Evolutionary conservation across 1,284 basidiomycete species (phyloP).

Genomic region (Sanghuangporus sanghuang): DNA sequence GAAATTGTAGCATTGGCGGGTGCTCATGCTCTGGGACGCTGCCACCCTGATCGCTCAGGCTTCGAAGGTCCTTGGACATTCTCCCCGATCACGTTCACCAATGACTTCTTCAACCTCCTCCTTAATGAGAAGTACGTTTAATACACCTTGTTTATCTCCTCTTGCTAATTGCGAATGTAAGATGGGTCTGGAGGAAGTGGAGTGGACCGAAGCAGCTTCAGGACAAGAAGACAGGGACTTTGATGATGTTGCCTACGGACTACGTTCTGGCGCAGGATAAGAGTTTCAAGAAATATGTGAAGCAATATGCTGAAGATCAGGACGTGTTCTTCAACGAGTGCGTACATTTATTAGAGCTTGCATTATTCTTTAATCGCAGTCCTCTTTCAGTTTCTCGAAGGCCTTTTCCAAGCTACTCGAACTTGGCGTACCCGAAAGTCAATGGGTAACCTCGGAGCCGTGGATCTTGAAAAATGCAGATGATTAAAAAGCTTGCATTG

Average conservation of each 20-base stretch:
- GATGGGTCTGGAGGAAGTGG: constrained; percentile 86
- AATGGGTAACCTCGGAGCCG: constrained; percentile 65
- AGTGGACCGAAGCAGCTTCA: constrained; percentile 89
- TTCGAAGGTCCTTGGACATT: constrained; percentile 92
- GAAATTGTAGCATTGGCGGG: constrained; percentile 94
- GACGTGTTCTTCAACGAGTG: constrained; percentile 89
- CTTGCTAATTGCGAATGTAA: constrained; percentile 20
- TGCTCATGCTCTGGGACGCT: constrained; percentile 93
- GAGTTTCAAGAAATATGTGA: constrained; percentile 80
- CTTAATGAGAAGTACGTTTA: constrained; percentile 74
- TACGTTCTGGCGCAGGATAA: constrained; percentile 83
- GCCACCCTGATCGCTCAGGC: constrained; percentile 81
- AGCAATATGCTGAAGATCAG: constrained; percentile 80
- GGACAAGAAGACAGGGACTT: constrained; percentile 82
- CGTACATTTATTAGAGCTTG: constrained; percentile 26
- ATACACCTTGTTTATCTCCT: background rate
- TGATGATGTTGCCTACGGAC: constrained; percentile 97
- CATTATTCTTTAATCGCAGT: background rate
- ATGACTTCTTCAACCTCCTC: constrained; percentile 88
- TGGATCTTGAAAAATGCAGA: constrained; percentile 57
- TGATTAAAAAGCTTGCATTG: background rate
- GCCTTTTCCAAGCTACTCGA: constrained; percentile 78
- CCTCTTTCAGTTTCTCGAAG: constrained; percentile 58
- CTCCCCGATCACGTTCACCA: constrained; percentile 82
- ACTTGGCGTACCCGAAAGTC: constrained; percentile 79